A percentile compares a stretch with the other conserved stretches of the same genome.
Conservation (phyloP, 1,284 basidiomycete genomes). For the Flammula alnicola region DNA sequence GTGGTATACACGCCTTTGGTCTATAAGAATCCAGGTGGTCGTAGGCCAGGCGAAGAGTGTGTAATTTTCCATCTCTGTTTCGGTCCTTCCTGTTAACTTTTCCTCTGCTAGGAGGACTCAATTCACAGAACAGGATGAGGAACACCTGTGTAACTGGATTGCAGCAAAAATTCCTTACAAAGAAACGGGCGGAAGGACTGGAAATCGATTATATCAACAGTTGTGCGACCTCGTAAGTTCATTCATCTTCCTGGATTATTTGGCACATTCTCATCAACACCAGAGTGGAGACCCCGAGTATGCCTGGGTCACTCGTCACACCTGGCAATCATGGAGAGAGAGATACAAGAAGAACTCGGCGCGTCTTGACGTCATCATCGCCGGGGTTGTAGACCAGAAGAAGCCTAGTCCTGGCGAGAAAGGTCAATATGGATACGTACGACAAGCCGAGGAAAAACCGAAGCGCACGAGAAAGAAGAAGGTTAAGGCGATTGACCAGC, state of each 20-base stretch:
- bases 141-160: slow-evolving; percentile 74
- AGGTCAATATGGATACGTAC: slow-evolving; percentile 78
- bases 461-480: slow-evolving; percentile 60
- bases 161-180: slow-evolving; percentile 80
- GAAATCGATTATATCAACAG: slow-evolving; percentile 78
- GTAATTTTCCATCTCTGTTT: slow-evolving; percentile 29
- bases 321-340: slow-evolving; percentile 87
- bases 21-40: slow-evolving; percentile 80
- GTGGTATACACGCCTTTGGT: slow-evolving; percentile 71
- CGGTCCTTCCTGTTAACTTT: not conserved
- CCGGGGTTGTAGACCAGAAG: slow-evolving; percentile 66
- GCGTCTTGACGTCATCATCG: slow-evolving; percentile 66
- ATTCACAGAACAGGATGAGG: slow-evolving; percentile 75
- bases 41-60: slow-evolving; percentile 80
- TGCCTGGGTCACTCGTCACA: slow-evolving; percentile 79
- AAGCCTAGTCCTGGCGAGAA: slow-evolving; percentile 70
- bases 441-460: slow-evolving; percentile 66
- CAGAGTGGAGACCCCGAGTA: slow-evolving; percentile 70
- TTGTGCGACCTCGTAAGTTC: slow-evolving; percentile 53
- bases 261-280: not conserved
- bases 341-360: slow-evolving; percentile 80
- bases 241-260: not conserved
- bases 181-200: slow-evolving; percentile 75
- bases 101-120: slow-evolving; percentile 68
- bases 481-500: slow-evolving; percentile 35